Conservation (phyloP, 306 rosid species). For the Malus asiatica region DNA sequence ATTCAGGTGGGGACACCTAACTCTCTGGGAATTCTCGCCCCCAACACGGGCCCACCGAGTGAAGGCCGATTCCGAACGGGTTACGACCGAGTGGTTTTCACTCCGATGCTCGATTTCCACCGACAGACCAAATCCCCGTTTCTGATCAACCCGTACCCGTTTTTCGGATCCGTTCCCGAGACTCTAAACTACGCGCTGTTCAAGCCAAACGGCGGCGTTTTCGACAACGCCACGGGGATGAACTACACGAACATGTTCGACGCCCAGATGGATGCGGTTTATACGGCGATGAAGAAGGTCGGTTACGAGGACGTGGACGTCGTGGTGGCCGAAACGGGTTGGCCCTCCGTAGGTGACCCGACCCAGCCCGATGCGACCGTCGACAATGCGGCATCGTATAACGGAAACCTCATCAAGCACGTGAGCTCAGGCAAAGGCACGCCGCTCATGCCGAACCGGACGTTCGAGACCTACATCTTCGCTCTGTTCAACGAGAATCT, state of each 20-base stretch:
- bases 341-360: conserved; percentile 83
- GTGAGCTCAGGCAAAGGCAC: conserved; percentile 72
- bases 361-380: conserved; percentile 45
- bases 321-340: conserved; percentile 76
- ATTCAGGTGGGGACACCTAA: conserved; percentile 61
- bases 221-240: conserved; percentile 41
- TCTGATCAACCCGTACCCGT: conserved; percentile 80
- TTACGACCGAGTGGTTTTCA: conserved; percentile 47
- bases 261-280: conserved; percentile 81
- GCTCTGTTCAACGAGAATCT: conserved; percentile 70
- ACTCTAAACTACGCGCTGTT: conserved; percentile 54
- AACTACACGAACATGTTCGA: conserved; percentile 89
- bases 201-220: conserved; percentile 61
- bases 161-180: conserved; percentile 42
- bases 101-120: conserved; percentile 62
- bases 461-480: conserved; percentile 60
- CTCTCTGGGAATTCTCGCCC: conserved; percentile 65
- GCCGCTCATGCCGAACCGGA: conserved; percentile 72
- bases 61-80: conserved; percentile 55
- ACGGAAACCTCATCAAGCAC: conserved; percentile 59
- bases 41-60: conserved; percentile 70
- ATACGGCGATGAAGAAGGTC: conserved; percentile 72
- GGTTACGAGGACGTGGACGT: conserved; percentile 71
- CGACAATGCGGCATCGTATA: conserved; percentile 63
- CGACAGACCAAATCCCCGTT: conserved; percentile 57